Evolutionary conservation across 805 yeast species (phyloP).

Genomic region (Candida xyloterini): DNA sequence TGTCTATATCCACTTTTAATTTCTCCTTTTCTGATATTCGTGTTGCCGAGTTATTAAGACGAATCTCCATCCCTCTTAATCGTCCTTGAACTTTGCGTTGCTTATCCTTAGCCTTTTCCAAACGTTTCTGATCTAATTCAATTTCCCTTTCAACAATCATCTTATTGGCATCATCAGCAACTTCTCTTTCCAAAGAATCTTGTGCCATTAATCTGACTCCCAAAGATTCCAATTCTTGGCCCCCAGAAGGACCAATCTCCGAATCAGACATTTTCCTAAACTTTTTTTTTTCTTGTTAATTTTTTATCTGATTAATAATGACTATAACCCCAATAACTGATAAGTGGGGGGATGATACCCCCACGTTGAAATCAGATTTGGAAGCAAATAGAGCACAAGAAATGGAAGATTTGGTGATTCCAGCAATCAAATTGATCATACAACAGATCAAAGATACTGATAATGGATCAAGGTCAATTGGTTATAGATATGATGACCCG

Average conservation of each 20-base stretch:
- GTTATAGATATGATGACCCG: constrained; percentile 50
- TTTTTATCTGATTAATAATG: constrained; percentile 5
- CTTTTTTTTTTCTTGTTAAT: background rate
- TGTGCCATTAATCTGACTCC: constrained; percentile 74
- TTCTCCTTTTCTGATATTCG: constrained; percentile 63
- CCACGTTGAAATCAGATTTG: constrained; percentile 28
- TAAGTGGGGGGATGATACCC: background rate
- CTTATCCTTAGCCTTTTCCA: constrained; percentile 61
- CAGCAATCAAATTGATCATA: constrained; percentile 50
- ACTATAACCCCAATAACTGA: background rate
- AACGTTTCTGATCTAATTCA: constrained; percentile 71
- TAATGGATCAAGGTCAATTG: constrained; percentile 46
- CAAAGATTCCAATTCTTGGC: constrained; percentile 33
- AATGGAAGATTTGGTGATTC: constrained; percentile 49
- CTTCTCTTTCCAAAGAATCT: constrained; percentile 67
- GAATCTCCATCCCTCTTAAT: constrained; percentile 44
- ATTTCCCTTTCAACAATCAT: constrained; percentile 59
- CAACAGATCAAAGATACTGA: constrained; percentile 48
- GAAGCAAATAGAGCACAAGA: constrained; percentile 55
- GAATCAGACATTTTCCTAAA: background rate
- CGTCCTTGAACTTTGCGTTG: constrained; percentile 43
- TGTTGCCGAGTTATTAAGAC: constrained; percentile 49
- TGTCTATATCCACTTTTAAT: constrained; percentile 50
- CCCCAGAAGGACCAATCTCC: constrained; percentile 2
- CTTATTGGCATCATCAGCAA: constrained; percentile 66